These are phyloP conservation scores for Geranomyces michiganensis DNA, from an alignment of 192 early-diverging fungal species.

Conservation along the genomic window DNA sequence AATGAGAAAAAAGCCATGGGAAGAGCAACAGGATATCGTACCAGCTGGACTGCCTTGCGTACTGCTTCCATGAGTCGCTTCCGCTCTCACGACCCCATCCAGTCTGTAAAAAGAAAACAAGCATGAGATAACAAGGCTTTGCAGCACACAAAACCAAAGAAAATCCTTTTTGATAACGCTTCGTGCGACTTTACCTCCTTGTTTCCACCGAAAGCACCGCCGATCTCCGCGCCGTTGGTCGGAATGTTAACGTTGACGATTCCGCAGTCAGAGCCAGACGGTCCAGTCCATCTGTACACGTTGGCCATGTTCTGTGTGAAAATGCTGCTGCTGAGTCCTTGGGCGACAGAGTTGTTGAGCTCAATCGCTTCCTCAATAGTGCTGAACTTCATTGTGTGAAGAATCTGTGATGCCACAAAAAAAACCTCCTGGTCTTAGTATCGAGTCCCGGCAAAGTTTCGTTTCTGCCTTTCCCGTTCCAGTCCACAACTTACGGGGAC, in stretches of 20 bases:
- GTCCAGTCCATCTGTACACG: constrained; percentile 91
- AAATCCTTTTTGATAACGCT: constrained; percentile 78
- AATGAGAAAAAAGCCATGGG: not conserved
- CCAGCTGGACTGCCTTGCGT: constrained; percentile 57
- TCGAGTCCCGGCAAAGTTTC: no score
- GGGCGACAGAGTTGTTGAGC: constrained; percentile 86
- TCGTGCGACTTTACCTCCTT: constrained; percentile 62
- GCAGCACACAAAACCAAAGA: not conserved
- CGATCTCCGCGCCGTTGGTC: constrained; percentile 96
- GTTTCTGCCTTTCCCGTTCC: no score
- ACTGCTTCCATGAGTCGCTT: constrained; percentile 93
- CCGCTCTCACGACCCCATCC: constrained; percentile 67
- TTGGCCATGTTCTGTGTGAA: constrained; percentile 81
- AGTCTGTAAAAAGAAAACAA: not conserved
- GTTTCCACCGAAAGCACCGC: constrained; percentile 96
- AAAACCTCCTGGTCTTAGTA: no score
- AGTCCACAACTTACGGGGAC: constrained; percentile 78
- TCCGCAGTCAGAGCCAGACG: constrained; percentile 88
- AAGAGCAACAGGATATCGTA: no score
- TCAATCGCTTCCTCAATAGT: constrained; percentile 82
- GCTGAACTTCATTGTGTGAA: constrained; percentile 80
- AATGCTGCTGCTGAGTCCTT: constrained; percentile 83
- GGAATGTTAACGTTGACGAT: constrained; percentile 94
- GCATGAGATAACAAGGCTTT: not conserved
- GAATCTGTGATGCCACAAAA: constrained; percentile 82